Evolutionary conservation across 805 yeast species (phyloP).

Genomic region (Candida broadrunensis): DNA sequence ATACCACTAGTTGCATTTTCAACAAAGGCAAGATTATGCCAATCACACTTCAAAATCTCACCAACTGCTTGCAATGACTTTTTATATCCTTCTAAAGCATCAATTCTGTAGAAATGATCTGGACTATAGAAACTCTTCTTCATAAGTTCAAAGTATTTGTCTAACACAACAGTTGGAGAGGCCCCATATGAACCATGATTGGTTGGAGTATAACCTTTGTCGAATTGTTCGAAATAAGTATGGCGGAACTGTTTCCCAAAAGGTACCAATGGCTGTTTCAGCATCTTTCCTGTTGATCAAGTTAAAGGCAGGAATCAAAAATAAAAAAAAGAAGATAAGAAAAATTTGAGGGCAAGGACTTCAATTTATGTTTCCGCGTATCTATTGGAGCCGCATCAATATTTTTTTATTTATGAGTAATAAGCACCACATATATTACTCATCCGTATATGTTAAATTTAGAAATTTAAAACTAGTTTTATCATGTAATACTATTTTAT

Average conservation of each 20-base stretch:
- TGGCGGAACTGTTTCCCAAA: constrained; percentile 52
- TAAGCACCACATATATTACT: no score
- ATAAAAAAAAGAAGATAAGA: no score
- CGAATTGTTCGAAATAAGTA: constrained; percentile 45
- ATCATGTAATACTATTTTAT: no score
- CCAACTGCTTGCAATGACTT: constrained; percentile 36
- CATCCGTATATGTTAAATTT: no score
- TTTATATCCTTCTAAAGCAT: constrained; percentile 23
- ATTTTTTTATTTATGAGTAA: no score
- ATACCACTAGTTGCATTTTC: constrained; percentile 61
- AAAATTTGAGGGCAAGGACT: no score
- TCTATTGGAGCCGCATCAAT: no score
- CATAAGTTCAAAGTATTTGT: constrained; percentile 26
- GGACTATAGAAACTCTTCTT: constrained; percentile 36
- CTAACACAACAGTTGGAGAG: constrained; percentile 47
- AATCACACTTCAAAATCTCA: constrained; percentile 43
- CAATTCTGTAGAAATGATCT: constrained; percentile 39
- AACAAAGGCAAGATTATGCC: constrained; percentile 49
- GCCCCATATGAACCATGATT: constrained; percentile 69
- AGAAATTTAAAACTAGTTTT: no score
- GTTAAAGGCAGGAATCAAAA: no score
- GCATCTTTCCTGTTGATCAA: not conserved
- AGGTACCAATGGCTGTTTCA: constrained; percentile 9
- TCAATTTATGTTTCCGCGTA: no score
- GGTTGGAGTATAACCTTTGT: constrained; percentile 39